Conservation (phyloP, 306 rosid genomes). For the Trifolium subterraneum region DNA sequence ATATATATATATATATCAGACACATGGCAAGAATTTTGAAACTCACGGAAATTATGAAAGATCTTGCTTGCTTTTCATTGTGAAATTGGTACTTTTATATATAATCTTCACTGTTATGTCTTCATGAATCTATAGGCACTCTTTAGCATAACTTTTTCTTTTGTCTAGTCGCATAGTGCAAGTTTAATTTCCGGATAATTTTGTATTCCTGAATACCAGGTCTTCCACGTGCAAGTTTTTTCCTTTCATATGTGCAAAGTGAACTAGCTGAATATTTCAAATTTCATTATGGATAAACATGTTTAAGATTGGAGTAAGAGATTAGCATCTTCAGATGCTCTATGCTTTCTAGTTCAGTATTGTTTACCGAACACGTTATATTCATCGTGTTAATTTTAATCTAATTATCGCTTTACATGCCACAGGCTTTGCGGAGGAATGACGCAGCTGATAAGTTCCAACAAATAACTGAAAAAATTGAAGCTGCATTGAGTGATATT, state of each 20-base stretch:
- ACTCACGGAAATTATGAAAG: not conserved
- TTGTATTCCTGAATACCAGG: not conserved
- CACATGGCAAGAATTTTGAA: not conserved
- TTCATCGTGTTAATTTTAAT: constrained; percentile 26
- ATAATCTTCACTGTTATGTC: not conserved
- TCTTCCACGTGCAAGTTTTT: not conserved
- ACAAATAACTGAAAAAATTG: constrained; percentile 64
- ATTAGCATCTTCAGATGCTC: not conserved
- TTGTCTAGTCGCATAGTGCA: not conserved
- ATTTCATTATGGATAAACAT: not conserved
- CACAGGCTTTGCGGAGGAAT: constrained; percentile 70
- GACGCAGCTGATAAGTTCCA: constrained; percentile 62
- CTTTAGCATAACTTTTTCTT: not conserved
- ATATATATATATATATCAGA: not conserved
- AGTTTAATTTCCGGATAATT: not conserved
- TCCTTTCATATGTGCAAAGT: not conserved
- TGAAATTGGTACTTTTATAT: not conserved
- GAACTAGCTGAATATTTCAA: not conserved
- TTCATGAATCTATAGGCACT: not conserved
- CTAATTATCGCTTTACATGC: constrained; percentile 31
- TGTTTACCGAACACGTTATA: not conserved
- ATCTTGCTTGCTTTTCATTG: not conserved
- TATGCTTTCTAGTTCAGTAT: not conserved
- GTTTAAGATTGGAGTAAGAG: not conserved
- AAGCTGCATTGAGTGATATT: constrained; percentile 68